phyloP scores from a whole-genome alignment of 768 basidiomycete species.

The Hericium coralloides region DNA sequence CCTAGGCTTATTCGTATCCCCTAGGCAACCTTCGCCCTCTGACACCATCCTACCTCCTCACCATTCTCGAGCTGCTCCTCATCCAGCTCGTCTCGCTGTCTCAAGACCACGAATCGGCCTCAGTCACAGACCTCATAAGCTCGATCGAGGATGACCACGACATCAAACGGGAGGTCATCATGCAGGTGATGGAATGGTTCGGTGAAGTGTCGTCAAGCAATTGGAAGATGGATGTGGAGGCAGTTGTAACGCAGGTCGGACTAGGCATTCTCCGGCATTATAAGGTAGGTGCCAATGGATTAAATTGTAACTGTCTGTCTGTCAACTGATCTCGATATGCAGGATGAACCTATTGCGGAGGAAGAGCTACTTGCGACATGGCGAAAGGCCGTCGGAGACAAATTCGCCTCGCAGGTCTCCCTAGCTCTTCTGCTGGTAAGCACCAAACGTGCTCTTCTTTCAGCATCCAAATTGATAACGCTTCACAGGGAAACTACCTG shows the following conservation, averaged over 20 bases:
- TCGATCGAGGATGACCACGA: slow-evolving; percentile 69
- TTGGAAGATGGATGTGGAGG: slow-evolving; percentile 60
- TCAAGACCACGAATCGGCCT: slow-evolving; percentile 37
- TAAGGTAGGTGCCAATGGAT: slow-evolving; percentile 29
- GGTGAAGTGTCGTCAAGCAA: slow-evolving; percentile 37
- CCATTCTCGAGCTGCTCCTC: slow-evolving; percentile 68
- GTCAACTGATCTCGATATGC: neutral
- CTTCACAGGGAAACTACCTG: slow-evolving; percentile 67
- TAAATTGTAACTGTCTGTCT: neutral
- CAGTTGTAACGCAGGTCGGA: slow-evolving; percentile 68
- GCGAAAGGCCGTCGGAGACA: slow-evolving; percentile 70
- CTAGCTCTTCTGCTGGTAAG: slow-evolving; percentile 63
- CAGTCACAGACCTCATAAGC: slow-evolving; percentile 49
- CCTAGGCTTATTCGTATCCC: neutral
- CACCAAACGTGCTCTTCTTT: slow-evolving; percentile 4
- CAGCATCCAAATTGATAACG: neutral
- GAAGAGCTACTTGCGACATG: slow-evolving; percentile 55
- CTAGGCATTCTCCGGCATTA: slow-evolving; percentile 59
- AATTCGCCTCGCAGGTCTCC: slow-evolving; percentile 55
- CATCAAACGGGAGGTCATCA: slow-evolving; percentile 46
- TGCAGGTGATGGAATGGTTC: slow-evolving; percentile 79
- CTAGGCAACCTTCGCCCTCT: slow-evolving; percentile 70
- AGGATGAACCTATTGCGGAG: slow-evolving; percentile 55
- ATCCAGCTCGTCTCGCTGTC: slow-evolving; percentile 61
- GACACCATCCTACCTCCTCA: slow-evolving; percentile 51